phyloP scores from a whole-genome alignment of 139 green algal species.

The Closterium sp. region DNA sequence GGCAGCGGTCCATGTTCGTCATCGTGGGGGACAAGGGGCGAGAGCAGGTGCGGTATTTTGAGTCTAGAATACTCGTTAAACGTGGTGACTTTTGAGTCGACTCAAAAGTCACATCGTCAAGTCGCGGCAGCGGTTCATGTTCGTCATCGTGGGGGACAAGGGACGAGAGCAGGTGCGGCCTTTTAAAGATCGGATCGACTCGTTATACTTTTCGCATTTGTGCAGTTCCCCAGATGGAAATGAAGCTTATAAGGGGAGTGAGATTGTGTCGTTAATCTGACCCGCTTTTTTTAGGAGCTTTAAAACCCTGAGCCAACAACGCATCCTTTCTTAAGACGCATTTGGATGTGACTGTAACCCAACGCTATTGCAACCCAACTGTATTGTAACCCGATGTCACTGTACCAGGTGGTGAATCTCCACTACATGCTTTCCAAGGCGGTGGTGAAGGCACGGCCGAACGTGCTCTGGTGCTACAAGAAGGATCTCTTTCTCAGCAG shows the following conservation, averaged over 20 bases:
- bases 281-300: too few species aligned
- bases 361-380: neutral
- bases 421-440: slow-evolving; percentile 98
- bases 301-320: neutral
- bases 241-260: too few species aligned
- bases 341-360: neutral
- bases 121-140: slow-evolving; percentile 60
- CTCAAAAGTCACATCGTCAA: slow-evolving; percentile 74
- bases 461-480: slow-evolving; percentile 99
- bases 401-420: slow-evolving; percentile 89
- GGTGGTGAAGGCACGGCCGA: slow-evolving; percentile 84
- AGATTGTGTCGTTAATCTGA: too few species aligned
- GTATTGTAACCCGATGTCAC: neutral
- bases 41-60: too few species aligned
- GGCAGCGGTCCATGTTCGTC: slow-evolving; percentile 88
- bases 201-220: too few species aligned
- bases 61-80: too few species aligned
- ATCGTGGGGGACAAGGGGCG: slow-evolving; percentile 94
- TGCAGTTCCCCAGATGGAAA: too few species aligned
- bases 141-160: slow-evolving; percentile 94
- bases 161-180: slow-evolving; percentile 72
- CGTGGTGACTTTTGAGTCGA: too few species aligned
- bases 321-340: too few species aligned
- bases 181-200: too few species aligned
- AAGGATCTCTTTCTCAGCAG: slow-evolving; percentile 93